phyloP scores from a whole-genome alignment of 148 eudicot genomes.

The Euryodendron excelsum region DNA sequence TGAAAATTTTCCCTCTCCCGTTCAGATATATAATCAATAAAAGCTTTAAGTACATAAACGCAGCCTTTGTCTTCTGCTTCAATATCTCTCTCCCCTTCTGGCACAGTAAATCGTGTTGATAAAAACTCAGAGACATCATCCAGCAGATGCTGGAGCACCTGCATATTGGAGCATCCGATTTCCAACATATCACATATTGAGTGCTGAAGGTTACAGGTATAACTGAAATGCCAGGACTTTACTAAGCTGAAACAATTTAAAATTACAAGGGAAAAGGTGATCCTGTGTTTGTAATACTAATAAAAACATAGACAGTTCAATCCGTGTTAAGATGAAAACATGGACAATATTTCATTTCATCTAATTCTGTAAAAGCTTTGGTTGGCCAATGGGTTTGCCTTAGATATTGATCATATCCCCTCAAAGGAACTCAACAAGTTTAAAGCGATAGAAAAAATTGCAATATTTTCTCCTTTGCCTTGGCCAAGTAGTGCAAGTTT shows the following conservation, averaged over 20 bases:
- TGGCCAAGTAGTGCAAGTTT: no score
- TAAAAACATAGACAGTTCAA: not conserved
- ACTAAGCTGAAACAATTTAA: not conserved
- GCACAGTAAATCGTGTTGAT: constrained; percentile 42
- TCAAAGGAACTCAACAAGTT: no score
- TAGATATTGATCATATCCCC: not conserved
- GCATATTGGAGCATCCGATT: constrained; percentile 20
- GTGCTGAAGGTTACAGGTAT: not conserved
- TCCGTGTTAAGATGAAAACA: not conserved
- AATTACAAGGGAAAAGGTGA: not conserved
- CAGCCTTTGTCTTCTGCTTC: constrained; percentile 55
- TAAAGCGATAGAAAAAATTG: no score
- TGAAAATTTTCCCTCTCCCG: constrained; percentile 84
- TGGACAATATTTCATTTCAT: not conserved
- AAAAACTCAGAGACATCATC: constrained; percentile 81
- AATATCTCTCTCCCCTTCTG: constrained; percentile 25
- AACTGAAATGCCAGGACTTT: not conserved
- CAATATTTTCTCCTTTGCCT: no score
- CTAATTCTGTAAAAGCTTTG: not conserved
- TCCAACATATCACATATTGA: not conserved
- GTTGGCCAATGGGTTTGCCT: no score
- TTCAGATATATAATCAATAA: constrained; percentile 70
- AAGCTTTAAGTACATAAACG: constrained; percentile 50
- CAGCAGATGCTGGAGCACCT: constrained; percentile 81
- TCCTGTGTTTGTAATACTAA: not conserved